Conservation (phyloP, 495 filamentous ascomycete species). For the Hypomontagnella monticulosa region DNA sequence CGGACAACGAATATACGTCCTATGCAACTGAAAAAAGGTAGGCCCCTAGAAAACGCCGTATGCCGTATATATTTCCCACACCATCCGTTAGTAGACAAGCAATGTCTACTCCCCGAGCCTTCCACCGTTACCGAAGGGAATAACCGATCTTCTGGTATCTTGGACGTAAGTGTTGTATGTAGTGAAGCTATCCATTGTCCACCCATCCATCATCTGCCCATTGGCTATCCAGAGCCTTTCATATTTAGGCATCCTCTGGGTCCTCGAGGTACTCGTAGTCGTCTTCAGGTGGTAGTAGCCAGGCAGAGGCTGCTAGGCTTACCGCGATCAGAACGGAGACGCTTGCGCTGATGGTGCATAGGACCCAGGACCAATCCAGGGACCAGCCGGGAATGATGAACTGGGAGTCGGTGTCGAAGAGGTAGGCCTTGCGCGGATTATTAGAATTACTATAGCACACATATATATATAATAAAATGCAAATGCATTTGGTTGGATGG, state of each 20-base stretch:
- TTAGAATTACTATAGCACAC: neutral
- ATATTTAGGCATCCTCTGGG: conserved; percentile 41
- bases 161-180: neutral
- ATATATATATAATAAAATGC: neutral
- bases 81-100: conserved; percentile 7
- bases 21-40: conserved; percentile 24
- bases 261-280: conserved; percentile 75
- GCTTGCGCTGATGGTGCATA: conserved; percentile 79
- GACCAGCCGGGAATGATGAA: conserved; percentile 85
- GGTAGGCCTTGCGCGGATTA: conserved; percentile 66
- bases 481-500: neutral
- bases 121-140: conserved; percentile 11
- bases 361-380: conserved; percentile 78
- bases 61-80: conserved; percentile 34
- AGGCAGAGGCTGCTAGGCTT: conserved; percentile 69
- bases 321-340: conserved; percentile 69
- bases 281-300: conserved; percentile 78
- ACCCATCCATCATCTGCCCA: neutral
- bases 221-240: neutral
- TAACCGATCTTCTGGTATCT: conserved; percentile 7
- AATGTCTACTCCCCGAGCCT: conserved; percentile 7
- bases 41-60: conserved; percentile 29
- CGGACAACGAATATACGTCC: conserved; percentile 25
- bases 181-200: neutral
- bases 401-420: conserved; percentile 84